Evolutionary conservation across 306 rosid species (phyloP).

Genomic region (Senna tora): DNA sequence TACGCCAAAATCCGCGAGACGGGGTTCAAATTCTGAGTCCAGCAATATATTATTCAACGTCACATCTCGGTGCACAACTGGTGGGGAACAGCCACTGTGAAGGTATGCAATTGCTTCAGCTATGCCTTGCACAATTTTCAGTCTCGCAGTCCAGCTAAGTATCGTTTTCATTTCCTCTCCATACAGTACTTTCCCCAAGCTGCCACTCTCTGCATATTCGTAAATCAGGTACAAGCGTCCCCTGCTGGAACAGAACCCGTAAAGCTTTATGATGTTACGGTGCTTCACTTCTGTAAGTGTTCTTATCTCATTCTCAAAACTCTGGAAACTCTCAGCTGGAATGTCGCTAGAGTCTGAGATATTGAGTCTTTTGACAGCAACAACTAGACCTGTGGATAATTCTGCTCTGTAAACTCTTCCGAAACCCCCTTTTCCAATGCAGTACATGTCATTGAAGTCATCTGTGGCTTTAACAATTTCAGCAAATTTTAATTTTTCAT

Average conservation of each 20-base stretch:
- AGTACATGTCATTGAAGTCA: conserved; percentile 59
- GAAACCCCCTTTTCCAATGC: conserved; percentile 77
- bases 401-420: conserved; percentile 71
- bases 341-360: conserved; percentile 48
- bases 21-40: conserved; percentile 60
- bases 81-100: conserved; percentile 63
- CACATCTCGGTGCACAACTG: conserved; percentile 69
- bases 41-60: conserved; percentile 61
- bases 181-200: conserved; percentile 54
- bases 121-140: conserved; percentile 61
- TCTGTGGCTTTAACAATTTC: conserved; percentile 59
- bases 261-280: conserved; percentile 72
- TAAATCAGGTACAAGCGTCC: conserved; percentile 61
- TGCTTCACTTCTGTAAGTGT: conserved; percentile 65
- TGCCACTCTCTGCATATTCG: conserved; percentile 61
- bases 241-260: conserved; percentile 58
- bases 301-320: conserved; percentile 63
- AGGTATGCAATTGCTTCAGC: conserved; percentile 71
- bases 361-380: conserved; percentile 65
- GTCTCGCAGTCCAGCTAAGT: conserved; percentile 58
- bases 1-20: conserved; percentile 71
- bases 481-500: conserved; percentile 45
- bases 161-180: conserved; percentile 44
- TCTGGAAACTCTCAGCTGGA: conserved; percentile 44
- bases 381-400: conserved; percentile 46